These are phyloP conservation scores for Ophiocordyceps camponoti-saundersi DNA, from an alignment of 2,329 filamentous ascomycete genomes.

Conservation along the genomic window DNA sequence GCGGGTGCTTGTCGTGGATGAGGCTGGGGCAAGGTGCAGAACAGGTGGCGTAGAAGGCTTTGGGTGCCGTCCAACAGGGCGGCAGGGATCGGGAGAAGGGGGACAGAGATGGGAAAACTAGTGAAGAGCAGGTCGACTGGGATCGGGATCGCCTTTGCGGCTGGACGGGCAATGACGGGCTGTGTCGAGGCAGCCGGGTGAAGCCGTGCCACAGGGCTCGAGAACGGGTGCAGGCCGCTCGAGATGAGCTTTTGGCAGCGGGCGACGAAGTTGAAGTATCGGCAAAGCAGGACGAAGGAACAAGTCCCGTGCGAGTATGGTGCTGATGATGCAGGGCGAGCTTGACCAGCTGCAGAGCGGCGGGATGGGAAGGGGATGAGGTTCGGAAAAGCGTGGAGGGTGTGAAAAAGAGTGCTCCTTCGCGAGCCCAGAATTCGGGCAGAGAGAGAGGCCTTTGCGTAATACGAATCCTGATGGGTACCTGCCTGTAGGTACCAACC, in stretches of 20 bases:
- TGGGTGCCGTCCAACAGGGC: not conserved
- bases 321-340: not conserved
- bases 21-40: not conserved
- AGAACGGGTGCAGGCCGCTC: constrained; percentile 25
- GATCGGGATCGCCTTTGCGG: not conserved
- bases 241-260: constrained; percentile 12
- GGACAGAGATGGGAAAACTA: not conserved
- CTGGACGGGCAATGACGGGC: not conserved
- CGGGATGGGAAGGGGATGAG: constrained; percentile 2
- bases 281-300: not conserved
- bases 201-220: constrained; percentile 9
- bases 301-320: not conserved
- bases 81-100: not conserved
- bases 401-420: constrained; percentile 10
- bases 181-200: not conserved
- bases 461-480: constrained; percentile 7
- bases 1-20: not conserved
- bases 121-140: not conserved
- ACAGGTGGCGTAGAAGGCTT: not conserved
- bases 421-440: constrained; percentile 9
- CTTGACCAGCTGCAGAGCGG: not conserved
- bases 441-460: constrained; percentile 16
- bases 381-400: constrained; percentile 9
- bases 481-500: not conserved
- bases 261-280: constrained; percentile 2